These are phyloP conservation scores for Paramecium biaurelia DNA, from an alignment of 73 alveolate genomes.

Conservation along the genomic window DNA sequence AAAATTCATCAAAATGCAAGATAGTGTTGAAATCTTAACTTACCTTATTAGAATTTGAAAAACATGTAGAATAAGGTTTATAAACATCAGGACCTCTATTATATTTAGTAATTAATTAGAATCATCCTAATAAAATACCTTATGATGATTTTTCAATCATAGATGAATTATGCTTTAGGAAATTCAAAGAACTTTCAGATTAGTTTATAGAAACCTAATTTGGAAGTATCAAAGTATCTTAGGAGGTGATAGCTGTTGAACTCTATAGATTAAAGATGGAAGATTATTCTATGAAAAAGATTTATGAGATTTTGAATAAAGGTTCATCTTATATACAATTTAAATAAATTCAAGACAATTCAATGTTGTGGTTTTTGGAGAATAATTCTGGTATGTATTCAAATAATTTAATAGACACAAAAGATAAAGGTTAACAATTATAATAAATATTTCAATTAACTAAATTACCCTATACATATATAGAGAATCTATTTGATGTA, in stretches of 20 bases:
- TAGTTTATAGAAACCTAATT: neutral
- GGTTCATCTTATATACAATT: neutral
- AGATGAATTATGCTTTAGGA: neutral
- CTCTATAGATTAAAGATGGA: neutral
- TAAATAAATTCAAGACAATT: neutral
- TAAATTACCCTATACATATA: neutral
- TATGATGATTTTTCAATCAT: slow-evolving; percentile 10
- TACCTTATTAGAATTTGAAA: neutral
- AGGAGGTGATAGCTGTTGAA: slow-evolving; percentile 26
- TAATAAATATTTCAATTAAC: neutral
- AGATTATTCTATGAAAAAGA: slow-evolving; percentile 41
- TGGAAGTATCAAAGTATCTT: neutral
- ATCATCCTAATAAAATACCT: slow-evolving; percentile 12
- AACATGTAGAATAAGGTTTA: slow-evolving; percentile 1
- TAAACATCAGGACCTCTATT: neutral
- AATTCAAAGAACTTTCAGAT: neutral
- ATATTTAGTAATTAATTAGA: neutral
- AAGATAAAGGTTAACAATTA: neutral
- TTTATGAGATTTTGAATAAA: neutral
- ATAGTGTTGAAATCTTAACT: neutral
- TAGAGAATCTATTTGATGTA: slow-evolving; percentile 18
- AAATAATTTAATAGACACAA: neutral
- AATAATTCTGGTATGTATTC: neutral
- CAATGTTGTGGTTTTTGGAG: slow-evolving; percentile 43
- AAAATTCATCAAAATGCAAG: neutral